phyloP scores from a whole-genome alignment of 208 protist genomes.

The Acanthamoeba lenticulata region DNA sequence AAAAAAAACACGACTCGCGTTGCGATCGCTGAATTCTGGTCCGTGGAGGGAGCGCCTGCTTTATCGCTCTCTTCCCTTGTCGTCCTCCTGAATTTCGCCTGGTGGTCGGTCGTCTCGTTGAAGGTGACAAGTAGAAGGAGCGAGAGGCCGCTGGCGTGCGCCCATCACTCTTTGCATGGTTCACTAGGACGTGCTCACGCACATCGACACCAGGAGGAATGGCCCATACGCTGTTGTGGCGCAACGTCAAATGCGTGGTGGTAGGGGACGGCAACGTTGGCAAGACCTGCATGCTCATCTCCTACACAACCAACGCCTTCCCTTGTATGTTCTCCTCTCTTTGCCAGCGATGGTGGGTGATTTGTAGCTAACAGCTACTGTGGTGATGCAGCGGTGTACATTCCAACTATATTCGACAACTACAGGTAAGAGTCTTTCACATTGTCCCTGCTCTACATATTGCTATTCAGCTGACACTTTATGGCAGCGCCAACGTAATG shows the following conservation, averaged over 20 bases:
- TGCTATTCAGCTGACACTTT: neutral
- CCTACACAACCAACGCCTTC: slow-evolving; percentile 31
- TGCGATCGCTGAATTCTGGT: no score
- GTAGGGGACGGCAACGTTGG: slow-evolving; percentile 7
- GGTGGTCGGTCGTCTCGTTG: no score
- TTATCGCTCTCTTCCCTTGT: no score
- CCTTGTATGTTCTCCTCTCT: neutral
- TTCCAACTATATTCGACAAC: neutral
- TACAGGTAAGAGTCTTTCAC: neutral
- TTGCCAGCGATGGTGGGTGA: neutral
- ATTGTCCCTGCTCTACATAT: neutral
- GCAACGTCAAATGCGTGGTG: slow-evolving; percentile 7
- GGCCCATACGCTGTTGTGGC: neutral
- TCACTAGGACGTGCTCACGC: no score
- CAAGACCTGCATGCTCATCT: slow-evolving; percentile 13
- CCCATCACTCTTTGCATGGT: no score
- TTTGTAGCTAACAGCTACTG: neutral
- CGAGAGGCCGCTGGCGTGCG: no score
- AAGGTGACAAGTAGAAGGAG: no score
- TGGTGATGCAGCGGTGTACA: neutral
- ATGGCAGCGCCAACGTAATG: slow-evolving; percentile 60
- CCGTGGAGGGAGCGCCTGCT: no score
- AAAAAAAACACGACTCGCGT: no score
- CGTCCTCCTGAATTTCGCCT: no score
- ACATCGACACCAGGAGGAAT: no score